Evolutionary conservation across 176 grass and related monocot species (phyloP).

Genomic region (Miscanthus lutarioriparius): DNA sequence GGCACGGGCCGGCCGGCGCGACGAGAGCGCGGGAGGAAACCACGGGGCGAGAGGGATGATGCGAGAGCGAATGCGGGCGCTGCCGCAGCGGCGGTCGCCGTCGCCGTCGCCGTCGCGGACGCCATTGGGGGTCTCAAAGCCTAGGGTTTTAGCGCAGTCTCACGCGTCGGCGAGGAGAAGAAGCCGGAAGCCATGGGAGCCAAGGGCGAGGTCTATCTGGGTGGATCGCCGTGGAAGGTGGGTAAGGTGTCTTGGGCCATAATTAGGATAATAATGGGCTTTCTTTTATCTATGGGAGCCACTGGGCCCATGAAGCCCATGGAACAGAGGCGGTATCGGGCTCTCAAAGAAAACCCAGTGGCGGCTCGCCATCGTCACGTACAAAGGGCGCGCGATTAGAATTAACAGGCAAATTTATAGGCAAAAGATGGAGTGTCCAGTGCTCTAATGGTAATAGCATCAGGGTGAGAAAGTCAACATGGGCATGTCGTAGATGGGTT

Average conservation of each 20-base stretch:
- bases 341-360: neutral
- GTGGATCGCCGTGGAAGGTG: slow-evolving; percentile 34
- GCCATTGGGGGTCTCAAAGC: slow-evolving; percentile 26
- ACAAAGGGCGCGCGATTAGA: too few relatives aligned
- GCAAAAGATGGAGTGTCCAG: too few relatives aligned
- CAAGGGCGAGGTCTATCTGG: slow-evolving; percentile 44
- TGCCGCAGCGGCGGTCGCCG: neutral
- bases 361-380: neutral
- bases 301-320: neutral
- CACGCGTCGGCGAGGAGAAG: slow-evolving; percentile 33
- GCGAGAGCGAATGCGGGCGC: slow-evolving; percentile 16
- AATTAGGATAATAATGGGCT: neutral
- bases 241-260: neutral
- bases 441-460: too few relatives aligned
- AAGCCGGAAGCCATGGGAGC: slow-evolving; percentile 40
- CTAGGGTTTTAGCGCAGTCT: slow-evolving; percentile 38
- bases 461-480: too few relatives aligned
- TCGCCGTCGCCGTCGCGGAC: slow-evolving; percentile 32
- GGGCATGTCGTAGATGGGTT: too few relatives aligned
- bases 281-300: accelerated
- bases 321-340: neutral
- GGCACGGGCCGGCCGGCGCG: slow-evolving; percentile 18
- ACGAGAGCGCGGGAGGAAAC: slow-evolving; percentile 26
- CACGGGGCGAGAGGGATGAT: slow-evolving; percentile 15
- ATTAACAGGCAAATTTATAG: too few relatives aligned